These are phyloP conservation scores for Hypomontagnella submonticulosa DNA, from an alignment of 495 filamentous ascomycete genomes.

Conservation along the genomic window DNA sequence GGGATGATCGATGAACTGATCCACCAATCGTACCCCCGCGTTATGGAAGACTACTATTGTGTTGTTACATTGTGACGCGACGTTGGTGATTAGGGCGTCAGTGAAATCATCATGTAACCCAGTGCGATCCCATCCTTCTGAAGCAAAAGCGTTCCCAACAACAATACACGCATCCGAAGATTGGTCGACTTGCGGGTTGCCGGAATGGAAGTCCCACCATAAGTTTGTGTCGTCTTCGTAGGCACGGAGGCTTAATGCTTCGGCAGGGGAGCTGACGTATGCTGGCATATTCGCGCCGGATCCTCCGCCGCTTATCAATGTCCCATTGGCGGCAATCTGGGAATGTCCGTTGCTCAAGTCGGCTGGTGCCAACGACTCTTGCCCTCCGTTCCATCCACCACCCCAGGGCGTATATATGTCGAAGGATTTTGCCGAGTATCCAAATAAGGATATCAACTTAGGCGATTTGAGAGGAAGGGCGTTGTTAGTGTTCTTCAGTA, in stretches of 20 bases:
- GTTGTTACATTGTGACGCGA: constrained; percentile 66
- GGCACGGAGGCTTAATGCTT: constrained; percentile 65
- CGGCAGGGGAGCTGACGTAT: constrained; percentile 65
- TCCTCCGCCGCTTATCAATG: constrained; percentile 67
- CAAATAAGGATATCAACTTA: constrained; percentile 61
- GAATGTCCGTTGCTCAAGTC: constrained; percentile 50
- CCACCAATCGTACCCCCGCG: constrained; percentile 66
- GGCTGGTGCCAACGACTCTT: constrained; percentile 53
- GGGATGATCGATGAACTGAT: constrained; percentile 68
- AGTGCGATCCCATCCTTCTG: constrained; percentile 63
- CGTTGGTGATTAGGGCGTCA: constrained; percentile 65
- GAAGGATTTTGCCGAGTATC: constrained; percentile 61
- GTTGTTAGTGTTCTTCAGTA: constrained; percentile 69
- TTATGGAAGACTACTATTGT: constrained; percentile 73
- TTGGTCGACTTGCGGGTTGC: constrained; percentile 53
- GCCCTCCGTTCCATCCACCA: constrained; percentile 40
- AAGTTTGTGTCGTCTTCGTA: constrained; percentile 66
- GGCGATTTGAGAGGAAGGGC: constrained; percentile 66
- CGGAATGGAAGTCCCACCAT: constrained; percentile 60
- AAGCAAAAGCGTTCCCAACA: constrained; percentile 69
- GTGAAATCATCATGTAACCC: constrained; percentile 61
- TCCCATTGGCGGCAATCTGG: constrained; percentile 60
- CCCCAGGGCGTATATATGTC: constrained; percentile 50
- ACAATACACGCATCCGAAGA: constrained; percentile 74
- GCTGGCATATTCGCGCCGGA: constrained; percentile 68